Evolutionary conservation across 441 rosid species (phyloP), one percentile per base, ranked within the genome.

Genomic region (Jatropha podagrica): DNA sequence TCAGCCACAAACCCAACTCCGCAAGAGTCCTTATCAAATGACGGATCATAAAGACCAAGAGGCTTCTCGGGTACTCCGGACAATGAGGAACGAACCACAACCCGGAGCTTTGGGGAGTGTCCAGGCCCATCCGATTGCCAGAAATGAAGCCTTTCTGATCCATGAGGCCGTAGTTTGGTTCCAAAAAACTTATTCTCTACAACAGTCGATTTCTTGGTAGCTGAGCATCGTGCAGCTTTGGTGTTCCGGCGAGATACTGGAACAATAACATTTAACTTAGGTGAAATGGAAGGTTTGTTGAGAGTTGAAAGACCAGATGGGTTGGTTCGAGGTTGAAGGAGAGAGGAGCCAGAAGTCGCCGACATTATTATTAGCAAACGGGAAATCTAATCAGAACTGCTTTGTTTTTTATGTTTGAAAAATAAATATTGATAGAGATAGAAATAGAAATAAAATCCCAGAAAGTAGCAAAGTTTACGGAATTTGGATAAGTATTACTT

Each of bases 1-100:
- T 97, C 99, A 5, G 99, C 99, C 3, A 95, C 99, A 46, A 97
- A 97, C 64, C 99, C 99, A 60, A 97, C 99, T 56, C 99, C 99
- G 71, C 99, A 97, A 7, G 99, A 95, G 79, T 97, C 99, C 86
- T 95, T 97, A 80, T 97, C 99, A 58, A 85, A 89, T 13, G 92
- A 81, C 63, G 99, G 98, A 79, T 97, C 98, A 65, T 97, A 97
- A 0, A 97, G 92, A 49, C 99, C 99, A 0, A 95, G 92, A n/a
- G 98, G 98, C 87, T 97, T 95, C 86, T 91, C 98, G 51, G 99
- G 99, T 42, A 87, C 93, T 12, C 88, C 91, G 10, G 98, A 97
- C 78, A 97, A 87, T 70, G 97, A 85, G 3, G 97, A 88, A 13
- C 86, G 85, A 17, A 93, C 91, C 67, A 87, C 85, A 65, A 90